Percentiles rank a stretch among this genome's conserved stretches.
phyloP scores from a whole-genome alignment of 495 filamentous ascomycete genomes.

The Viridothelium virens region DNA sequence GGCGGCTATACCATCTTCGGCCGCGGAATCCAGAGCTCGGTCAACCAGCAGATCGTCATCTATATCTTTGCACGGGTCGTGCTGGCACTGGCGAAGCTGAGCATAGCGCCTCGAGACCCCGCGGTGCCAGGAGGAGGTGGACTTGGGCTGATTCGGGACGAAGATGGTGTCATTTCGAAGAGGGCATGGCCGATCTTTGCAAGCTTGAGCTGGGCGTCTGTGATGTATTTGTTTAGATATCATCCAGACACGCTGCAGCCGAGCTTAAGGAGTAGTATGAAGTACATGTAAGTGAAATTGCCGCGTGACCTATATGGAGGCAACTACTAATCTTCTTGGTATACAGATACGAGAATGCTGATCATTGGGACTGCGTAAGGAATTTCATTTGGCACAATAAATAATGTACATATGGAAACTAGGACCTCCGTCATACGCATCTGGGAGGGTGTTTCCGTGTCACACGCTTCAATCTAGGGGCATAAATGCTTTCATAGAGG shows the following conservation, averaged over 20 bases:
- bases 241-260: constrained; percentile 82
- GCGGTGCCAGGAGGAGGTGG: constrained; percentile 1
- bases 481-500: neutral
- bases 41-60: constrained; percentile 96
- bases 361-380: constrained; percentile 74
- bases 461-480: neutral
- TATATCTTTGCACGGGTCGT: constrained; percentile 93
- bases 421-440: neutral
- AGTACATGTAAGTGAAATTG: constrained; percentile 70
- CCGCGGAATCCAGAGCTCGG: constrained; percentile 63
- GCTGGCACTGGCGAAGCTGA: constrained; percentile 71
- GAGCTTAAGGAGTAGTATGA: constrained; percentile 93
- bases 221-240: constrained; percentile 94
- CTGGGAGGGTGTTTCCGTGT: neutral
- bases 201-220: constrained; percentile 73
- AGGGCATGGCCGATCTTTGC: constrained; percentile 77
- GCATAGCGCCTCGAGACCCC: neutral
- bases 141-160: constrained; percentile 1
- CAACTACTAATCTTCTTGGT: constrained; percentile 16
- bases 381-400: constrained; percentile 81
- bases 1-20: constrained; percentile 90
- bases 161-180: neutral
- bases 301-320: neutral
- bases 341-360: constrained; percentile 57
- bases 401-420: constrained; percentile 34